These are phyloP conservation scores for Lactifluus echinatus DNA, from an alignment of 768 basidiomycete species.

Conservation along the genomic window DNA sequence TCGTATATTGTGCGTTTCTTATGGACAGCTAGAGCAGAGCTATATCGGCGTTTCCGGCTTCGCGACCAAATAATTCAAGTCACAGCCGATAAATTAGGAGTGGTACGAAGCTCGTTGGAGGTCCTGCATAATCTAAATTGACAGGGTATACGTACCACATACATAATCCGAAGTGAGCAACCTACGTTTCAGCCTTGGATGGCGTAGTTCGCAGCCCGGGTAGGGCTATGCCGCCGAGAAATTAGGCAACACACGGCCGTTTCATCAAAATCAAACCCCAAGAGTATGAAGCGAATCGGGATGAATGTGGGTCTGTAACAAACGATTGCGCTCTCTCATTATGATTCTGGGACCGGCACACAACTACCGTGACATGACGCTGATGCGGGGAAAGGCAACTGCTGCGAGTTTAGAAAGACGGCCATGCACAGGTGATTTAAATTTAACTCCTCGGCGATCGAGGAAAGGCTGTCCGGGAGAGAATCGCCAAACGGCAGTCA, in stretches of 20 bases:
- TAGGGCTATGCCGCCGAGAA: constrained; percentile 44
- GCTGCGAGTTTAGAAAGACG: constrained; percentile 68
- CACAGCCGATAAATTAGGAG: constrained; percentile 61
- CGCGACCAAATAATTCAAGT: constrained; percentile 63
- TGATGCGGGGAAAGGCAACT: too few relatives aligned
- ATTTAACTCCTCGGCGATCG: constrained; percentile 75
- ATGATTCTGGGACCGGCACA: constrained; percentile 21
- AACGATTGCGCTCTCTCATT: too few relatives aligned
- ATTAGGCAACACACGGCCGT: constrained; percentile 62
- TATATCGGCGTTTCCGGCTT: constrained; percentile 59
- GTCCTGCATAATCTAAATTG: too few relatives aligned
- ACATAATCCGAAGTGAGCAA: constrained; percentile 60
- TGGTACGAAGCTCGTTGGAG: constrained; percentile 31
- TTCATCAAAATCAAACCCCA: constrained; percentile 59
- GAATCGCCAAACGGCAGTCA: too few relatives aligned
- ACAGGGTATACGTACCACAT: too few relatives aligned
- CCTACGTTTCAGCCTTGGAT: background rate
- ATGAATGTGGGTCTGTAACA: too few relatives aligned
- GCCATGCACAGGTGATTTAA: constrained; percentile 62
- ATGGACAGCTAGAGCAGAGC: too few relatives aligned
- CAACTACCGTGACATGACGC: too few relatives aligned
- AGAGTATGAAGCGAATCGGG: constrained; percentile 66
- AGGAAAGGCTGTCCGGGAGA: constrained; percentile 25
- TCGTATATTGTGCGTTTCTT: too few relatives aligned
- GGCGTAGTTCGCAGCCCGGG: background rate